Conservation (phyloP, 257 asterid genomes). For the Handroanthus guayacan region DNA sequence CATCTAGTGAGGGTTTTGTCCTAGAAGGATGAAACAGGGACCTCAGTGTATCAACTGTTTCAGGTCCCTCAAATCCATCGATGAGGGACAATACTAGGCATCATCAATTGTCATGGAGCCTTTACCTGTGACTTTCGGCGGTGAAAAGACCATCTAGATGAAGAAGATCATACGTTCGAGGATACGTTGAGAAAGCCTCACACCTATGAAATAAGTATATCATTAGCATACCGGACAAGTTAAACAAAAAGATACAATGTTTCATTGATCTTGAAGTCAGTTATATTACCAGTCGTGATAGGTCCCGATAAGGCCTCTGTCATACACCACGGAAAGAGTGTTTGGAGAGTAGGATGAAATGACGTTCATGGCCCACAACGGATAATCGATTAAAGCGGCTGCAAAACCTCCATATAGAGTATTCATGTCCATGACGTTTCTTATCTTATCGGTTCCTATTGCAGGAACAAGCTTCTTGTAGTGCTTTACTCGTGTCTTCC, state of each 20-base stretch:
- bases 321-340: conserved; percentile 90
- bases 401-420: conserved; percentile 94
- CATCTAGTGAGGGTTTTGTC: too few relatives aligned
- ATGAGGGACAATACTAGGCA: too few relatives aligned
- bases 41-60: too few relatives aligned
- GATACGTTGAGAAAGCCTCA: conserved; percentile 97
- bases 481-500: conserved; percentile 82
- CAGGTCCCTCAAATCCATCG: too few relatives aligned
- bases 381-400: conserved; percentile 73
- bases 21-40: too few relatives aligned
- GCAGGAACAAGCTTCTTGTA: conserved; percentile 90
- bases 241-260: background rate
- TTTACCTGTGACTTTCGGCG: conserved; percentile 88
- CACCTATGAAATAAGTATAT: conserved; percentile 61
- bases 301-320: conserved; percentile 93
- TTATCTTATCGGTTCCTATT: conserved; percentile 76
- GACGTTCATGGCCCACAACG: conserved; percentile 95
- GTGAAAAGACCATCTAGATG: conserved; percentile 89
- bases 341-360: conserved; percentile 81
- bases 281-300: conserved; percentile 87
- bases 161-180: conserved; percentile 93
- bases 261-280: background rate
- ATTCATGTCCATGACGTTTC: conserved; percentile 98
- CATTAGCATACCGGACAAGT: conserved; percentile 20
- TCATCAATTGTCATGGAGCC: background rate